phyloP scores from a whole-genome alignment of 208 protist species.

The Trypanosoma melophagium region DNA sequence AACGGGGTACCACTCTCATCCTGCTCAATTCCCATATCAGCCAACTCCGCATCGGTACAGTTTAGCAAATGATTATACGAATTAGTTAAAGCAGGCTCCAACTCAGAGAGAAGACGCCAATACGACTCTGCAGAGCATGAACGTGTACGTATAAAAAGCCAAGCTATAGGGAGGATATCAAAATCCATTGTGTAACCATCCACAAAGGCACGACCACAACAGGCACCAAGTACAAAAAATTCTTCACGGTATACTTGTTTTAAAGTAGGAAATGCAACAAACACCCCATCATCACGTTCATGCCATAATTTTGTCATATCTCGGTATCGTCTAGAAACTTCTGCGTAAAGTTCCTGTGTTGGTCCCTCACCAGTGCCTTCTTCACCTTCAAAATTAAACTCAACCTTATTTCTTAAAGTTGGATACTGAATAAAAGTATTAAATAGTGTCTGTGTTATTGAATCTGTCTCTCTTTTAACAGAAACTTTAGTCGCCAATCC shows the following conservation, averaged over 20 bases:
- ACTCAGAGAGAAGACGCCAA: conserved; percentile 37
- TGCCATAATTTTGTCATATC: conserved; percentile 53
- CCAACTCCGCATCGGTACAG: conserved; percentile 42
- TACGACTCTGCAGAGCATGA: not conserved
- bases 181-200: conserved; percentile 79
- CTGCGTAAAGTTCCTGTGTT: conserved; percentile 86
- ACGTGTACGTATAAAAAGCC: conserved; percentile 42
- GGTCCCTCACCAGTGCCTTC: conserved; percentile 84
- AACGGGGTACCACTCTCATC: conserved; percentile 45
- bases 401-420: conserved; percentile 59
- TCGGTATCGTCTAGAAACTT: conserved; percentile 58
- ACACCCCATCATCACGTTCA: conserved; percentile 46
- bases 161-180: conserved; percentile 48
- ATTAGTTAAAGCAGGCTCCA: conserved; percentile 52
- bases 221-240: conserved; percentile 78
- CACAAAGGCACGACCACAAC: conserved; percentile 64
- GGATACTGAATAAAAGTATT: conserved; percentile 42
- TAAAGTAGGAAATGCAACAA: conserved; percentile 57
- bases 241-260: conserved; percentile 39
- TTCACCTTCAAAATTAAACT: conserved; percentile 79
- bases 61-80: conserved; percentile 48
- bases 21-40: conserved; percentile 46
- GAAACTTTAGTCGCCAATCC: conserved; percentile 53
- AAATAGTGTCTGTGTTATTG: conserved; percentile 38
- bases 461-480: conserved; percentile 39